These are phyloP conservation scores for Madurella mycetomatis DNA, from an alignment of 2,329 filamentous ascomycete genomes.

Conservation along the genomic window DNA sequence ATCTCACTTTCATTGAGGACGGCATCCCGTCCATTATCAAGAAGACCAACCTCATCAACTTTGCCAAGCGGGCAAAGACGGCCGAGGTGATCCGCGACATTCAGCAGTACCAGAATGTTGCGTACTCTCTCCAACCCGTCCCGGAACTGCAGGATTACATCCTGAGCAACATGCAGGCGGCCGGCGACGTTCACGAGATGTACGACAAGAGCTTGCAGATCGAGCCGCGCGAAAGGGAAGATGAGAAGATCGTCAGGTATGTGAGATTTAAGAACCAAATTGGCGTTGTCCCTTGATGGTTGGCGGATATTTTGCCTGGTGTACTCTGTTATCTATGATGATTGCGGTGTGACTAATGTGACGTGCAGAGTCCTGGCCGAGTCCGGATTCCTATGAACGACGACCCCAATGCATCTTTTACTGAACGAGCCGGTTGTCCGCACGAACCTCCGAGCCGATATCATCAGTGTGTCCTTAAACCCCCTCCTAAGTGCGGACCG, in stretches of 20 bases:
- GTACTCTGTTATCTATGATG: background rate
- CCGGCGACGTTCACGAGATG: constrained; percentile 97
- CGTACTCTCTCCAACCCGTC: constrained; percentile 87
- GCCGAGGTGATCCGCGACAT: constrained; percentile 98
- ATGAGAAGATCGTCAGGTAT: constrained; percentile 99
- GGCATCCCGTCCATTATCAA: constrained; percentile 96
- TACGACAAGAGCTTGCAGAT: constrained; percentile 94
- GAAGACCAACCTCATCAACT: constrained; percentile 96
- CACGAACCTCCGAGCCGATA: background rate
- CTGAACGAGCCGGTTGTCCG: background rate
- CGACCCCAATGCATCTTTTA: background rate
- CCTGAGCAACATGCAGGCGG: constrained; percentile 89
- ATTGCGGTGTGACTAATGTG: constrained; percentile 6
- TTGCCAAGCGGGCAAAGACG: constrained; percentile 95
- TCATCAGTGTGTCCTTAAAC: background rate
- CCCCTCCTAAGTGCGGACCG: background rate
- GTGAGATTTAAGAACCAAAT: constrained; percentile 31
- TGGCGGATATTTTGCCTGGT: background rate
- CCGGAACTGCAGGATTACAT: constrained; percentile 95
- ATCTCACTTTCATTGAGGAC: constrained; percentile 97
- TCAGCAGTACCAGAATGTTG: constrained; percentile 96
- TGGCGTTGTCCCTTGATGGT: background rate
- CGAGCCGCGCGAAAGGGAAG: constrained; percentile 92
- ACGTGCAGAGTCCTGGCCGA: constrained; percentile 31
- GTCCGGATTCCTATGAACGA: constrained; percentile 32